Evolutionary conservation across 768 basidiomycete genomes (phyloP), one percentile per base, ranked within the genome.

Genomic region (Gloeopeniophorella convolvens): DNA sequence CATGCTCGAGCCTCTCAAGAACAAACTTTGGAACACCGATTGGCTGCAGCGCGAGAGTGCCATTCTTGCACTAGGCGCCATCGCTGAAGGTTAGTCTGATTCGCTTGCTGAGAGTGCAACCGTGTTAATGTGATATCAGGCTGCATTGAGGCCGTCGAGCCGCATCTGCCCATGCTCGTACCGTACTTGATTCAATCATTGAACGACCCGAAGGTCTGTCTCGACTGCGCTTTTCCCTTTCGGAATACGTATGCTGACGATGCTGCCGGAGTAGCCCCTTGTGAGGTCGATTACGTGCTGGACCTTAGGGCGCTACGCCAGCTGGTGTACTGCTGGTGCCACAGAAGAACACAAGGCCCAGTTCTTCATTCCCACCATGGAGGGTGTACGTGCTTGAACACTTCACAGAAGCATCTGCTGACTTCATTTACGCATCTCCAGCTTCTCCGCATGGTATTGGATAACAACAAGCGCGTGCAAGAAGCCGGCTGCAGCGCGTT

Each of bases 401-500:
- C 47, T 50, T 68, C 37, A n/a, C 18, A 33, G 33, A 32, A 31
- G 23, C 3, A 32, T 44, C 42, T 21, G 33, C 57, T 41, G 51
- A 24, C n/a, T 34, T 5, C 45, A 16, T 36, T 57, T 44, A 13
- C 27, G 44, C 32, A 8, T 39, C 45, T 52, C n/a, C 59, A 98
- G 95, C 82, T 99, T 41, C 82, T 99, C 51, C 84, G 90, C 47
- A 97, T 95, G 89, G 93, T 97, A 15, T 72, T 98, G 44, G 96
- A 99, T 65, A 89, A 90, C 66, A 98, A 99, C 72, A 98, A 99
- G 70, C 87, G 93, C 21, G 96, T 99, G 1, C 96, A 99, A 71
- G 96, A 99, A 68, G 96, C 96, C 4, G 96, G 96, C 8, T 99
- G 96, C 69, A 94, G 91, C 57, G 96, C 96, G 1, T 98, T 99